Conservation (phyloP, 768 basidiomycete species). For the Cyclocybe cylindracea region DNA sequence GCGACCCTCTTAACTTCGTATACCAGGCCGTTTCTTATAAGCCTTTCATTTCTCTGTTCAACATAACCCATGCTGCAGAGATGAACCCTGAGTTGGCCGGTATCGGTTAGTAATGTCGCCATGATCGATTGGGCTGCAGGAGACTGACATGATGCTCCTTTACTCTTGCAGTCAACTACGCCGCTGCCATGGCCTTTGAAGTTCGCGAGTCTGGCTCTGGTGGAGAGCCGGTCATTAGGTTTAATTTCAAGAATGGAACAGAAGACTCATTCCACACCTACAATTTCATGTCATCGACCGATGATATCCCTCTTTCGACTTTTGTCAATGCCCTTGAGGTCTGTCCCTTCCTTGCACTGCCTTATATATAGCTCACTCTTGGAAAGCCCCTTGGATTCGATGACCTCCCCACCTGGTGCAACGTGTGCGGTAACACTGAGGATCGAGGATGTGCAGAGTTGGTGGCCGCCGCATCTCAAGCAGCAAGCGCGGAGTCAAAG, state of each 20-base stretch:
- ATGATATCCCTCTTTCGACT: conserved; percentile 52
- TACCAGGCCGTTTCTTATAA: conserved; percentile 73
- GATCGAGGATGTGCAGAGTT: conserved; percentile 59
- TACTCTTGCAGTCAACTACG: conserved; percentile 53
- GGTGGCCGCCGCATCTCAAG: conserved; percentile 31
- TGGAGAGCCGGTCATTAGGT: conserved; percentile 53
- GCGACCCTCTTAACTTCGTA: conserved; percentile 55
- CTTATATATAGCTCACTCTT: conserved; percentile 1
- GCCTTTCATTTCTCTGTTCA: conserved; percentile 76
- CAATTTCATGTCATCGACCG: conserved; percentile 39
- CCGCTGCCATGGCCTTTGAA: conserved; percentile 59
- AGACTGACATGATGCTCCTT: background rate
- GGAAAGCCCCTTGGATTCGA: conserved; percentile 50
- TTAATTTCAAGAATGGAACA: conserved; percentile 75
- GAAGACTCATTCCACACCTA: conserved; percentile 49
- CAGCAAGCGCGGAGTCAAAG: conserved; percentile 23
- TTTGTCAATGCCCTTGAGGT: conserved; percentile 46
- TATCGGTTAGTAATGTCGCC: conserved; percentile 45
- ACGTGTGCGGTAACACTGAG: conserved; percentile 52
- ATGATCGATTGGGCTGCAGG: background rate
- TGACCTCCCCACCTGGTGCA: conserved; percentile 59
- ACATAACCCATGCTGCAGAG: conserved; percentile 64
- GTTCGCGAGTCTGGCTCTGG: conserved; percentile 48
- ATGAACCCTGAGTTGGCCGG: conserved; percentile 54
- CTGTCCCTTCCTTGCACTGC: conserved; percentile 7